A percentile compares a stretch with the other conserved stretches of the same genome.
Evolutionary conservation across 2,329 filamentous ascomycete genomes (phyloP).

Genomic region (Trichoderma brevicompactum): DNA sequence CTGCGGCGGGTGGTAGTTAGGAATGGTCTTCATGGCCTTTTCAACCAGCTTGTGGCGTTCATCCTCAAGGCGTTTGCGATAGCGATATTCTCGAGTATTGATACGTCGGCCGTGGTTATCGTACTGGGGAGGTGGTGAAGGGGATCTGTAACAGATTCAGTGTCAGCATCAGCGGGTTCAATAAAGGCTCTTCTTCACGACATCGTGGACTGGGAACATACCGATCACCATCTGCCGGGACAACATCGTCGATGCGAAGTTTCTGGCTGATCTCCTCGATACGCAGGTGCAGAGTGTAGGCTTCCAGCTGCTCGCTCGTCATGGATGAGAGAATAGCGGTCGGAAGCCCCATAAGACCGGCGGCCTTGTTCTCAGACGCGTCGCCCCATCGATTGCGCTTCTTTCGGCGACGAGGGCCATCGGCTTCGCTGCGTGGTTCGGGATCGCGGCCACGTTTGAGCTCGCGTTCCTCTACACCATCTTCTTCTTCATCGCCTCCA

Average conservation of each 20-base stretch:
- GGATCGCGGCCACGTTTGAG: constrained; percentile 92
- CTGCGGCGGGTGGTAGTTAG: constrained; percentile 98
- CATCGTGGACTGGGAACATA: constrained; percentile 51
- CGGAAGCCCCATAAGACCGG: constrained; percentile 94
- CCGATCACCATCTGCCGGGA: constrained; percentile 95
- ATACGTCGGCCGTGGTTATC: constrained; percentile 99
- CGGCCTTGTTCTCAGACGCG: constrained; percentile 96
- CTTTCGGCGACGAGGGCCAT: constrained; percentile 88
- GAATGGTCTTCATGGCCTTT: constrained; percentile 99
- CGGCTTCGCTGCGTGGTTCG: constrained; percentile 68
- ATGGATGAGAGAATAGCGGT: constrained; percentile 97
- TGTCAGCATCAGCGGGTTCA: constrained; percentile 21
- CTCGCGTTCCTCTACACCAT: constrained; percentile 50
- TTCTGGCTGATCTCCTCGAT: constrained; percentile 99
- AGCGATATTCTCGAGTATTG: constrained; percentile 98
- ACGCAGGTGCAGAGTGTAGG: constrained; percentile 92
- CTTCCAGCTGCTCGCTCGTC: constrained; percentile 97
- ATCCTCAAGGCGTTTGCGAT: constrained; percentile 96
- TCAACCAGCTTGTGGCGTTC: constrained; percentile 98
- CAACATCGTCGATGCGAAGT: constrained; percentile 97
- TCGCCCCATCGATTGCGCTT: constrained; percentile 99
- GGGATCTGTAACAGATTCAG: constrained; percentile 66
- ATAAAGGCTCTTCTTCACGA: background rate
- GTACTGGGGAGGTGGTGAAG: constrained; percentile 94
- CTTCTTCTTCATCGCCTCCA: constrained; percentile 59